Conservation (phyloP, 345 rosid genomes). For the Angophora floribunda region DNA sequence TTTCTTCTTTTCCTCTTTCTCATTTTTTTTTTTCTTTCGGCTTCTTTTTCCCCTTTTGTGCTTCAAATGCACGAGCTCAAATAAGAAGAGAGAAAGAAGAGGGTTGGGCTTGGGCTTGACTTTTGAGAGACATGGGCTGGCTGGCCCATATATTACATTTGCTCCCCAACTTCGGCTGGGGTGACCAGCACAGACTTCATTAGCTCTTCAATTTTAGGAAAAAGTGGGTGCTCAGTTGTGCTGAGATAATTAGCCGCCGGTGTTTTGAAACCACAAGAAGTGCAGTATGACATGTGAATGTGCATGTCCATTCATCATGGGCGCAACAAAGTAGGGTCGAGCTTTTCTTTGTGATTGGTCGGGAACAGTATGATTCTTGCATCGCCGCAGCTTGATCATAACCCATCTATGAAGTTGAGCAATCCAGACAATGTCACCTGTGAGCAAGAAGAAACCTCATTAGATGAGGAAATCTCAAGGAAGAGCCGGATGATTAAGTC, state of each 20-base stretch:
- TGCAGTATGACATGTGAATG: constrained; percentile 39
- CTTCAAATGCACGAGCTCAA: too few species aligned
- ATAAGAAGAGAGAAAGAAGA: too few species aligned
- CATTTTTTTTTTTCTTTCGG: too few species aligned
- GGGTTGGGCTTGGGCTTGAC: too few species aligned
- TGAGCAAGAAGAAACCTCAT: neutral
- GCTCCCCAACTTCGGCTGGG: constrained; percentile 48
- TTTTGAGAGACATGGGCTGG: too few species aligned
- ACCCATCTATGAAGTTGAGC: constrained; percentile 36
- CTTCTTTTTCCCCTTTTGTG: too few species aligned
- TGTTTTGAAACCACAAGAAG: constrained; percentile 13
- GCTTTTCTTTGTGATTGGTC: constrained; percentile 33
- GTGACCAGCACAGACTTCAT: constrained; percentile 18
- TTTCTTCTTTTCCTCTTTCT: too few species aligned
- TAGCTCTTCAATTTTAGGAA: constrained; percentile 20
- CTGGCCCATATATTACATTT: neutral
- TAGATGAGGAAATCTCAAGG: neutral
- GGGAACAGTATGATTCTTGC: constrained; percentile 37
- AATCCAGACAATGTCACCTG: constrained; percentile 33
- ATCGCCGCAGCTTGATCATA: constrained; percentile 41
- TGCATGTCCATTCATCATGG: constrained; percentile 48
- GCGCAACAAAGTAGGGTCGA: constrained; percentile 29
- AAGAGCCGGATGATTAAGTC: neutral
- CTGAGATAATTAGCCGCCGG: constrained; percentile 31
- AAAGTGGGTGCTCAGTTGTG: constrained; percentile 8